A percentile compares a stretch with the other conserved stretches of the same genome.
Evolutionary conservation across 257 asterid species (phyloP).

Genomic region (Eucommia ulmoides): DNA sequence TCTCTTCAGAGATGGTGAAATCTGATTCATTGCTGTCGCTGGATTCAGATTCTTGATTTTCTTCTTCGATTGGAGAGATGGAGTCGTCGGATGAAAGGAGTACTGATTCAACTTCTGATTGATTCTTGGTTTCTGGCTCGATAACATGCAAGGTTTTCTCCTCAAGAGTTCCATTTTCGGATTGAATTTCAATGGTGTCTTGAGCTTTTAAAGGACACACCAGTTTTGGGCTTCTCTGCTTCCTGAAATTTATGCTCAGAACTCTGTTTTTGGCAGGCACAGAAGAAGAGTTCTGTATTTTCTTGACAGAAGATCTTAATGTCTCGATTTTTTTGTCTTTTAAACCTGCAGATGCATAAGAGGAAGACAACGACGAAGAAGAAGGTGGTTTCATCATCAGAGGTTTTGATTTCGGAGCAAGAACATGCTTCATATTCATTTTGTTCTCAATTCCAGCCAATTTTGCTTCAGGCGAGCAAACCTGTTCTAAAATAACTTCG

Average conservation of each 20-base stretch:
- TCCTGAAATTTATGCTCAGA: constrained; percentile 6
- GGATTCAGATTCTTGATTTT: too few relatives aligned
- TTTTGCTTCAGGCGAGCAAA: constrained; percentile 15
- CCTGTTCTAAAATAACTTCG: constrained; percentile 21
- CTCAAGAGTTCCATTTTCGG: constrained; percentile 11
- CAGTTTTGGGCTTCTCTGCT: constrained; percentile 7
- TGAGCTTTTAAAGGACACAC: constrained; percentile 12
- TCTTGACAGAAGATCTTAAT: constrained; percentile 10
- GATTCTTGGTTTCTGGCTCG: constrained; percentile 9
- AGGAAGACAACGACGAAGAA: too few relatives aligned
- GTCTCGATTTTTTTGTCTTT: constrained; percentile 8
- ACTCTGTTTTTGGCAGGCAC: constrained; percentile 7
- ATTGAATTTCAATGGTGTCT: constrained; percentile 2
- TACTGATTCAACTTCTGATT: too few relatives aligned
- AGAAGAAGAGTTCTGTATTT: constrained; percentile 6
- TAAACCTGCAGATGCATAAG: constrained; percentile 10
- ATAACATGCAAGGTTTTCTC: constrained; percentile 19
- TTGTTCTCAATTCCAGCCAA: constrained; percentile 19
- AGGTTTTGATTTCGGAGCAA: constrained; percentile 17
- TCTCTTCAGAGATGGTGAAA: constrained; percentile 9
- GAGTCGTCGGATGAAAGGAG: constrained; percentile 9
- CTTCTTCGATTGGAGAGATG: constrained; percentile 5
- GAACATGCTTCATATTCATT: constrained; percentile 13
- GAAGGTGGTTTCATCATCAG: constrained; percentile 17
- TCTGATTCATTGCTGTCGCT: constrained; percentile 5